Evolutionary conservation across 495 filamentous ascomycete genomes (phyloP).

Genomic region (Filosporella fistucella): DNA sequence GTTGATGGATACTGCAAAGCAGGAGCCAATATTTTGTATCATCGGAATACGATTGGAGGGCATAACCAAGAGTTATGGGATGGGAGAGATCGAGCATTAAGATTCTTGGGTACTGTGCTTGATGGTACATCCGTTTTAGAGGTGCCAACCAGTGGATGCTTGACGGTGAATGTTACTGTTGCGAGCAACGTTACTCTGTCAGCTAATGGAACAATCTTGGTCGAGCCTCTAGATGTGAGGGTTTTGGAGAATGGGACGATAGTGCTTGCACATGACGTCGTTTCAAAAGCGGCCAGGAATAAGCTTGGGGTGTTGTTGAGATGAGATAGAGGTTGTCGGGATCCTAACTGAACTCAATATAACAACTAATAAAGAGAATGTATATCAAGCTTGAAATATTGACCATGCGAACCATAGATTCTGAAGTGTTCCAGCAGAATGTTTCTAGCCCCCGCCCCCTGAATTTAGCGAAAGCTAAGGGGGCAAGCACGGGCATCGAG

Average conservation of each 20-base stretch:
- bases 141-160: not conserved
- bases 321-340: no score
- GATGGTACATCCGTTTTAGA: not conserved
- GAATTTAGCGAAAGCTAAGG: no score
- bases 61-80: not conserved
- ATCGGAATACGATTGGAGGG: conserved; percentile 25
- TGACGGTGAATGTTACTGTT: not conserved
- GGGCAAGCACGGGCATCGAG: no score
- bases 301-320: no score
- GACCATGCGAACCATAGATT: no score
- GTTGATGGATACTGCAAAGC: conserved; percentile 32
- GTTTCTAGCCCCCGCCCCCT: no score
- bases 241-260: not conserved
- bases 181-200: not conserved
- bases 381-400: no score
- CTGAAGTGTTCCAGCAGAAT: no score
- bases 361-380: no score
- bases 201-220: not conserved
- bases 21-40: conserved; percentile 32
- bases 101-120: not conserved
- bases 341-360: no score
- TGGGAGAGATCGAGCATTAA: not conserved
- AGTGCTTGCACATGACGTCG: no score
- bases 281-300: no score
- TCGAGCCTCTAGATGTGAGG: not conserved